Percentiles rank a stretch among this genome's conserved stretches.
Evolutionary conservation across 352 stramenopile genomes (phyloP).

Genomic region (Elongisporangium anandrum): DNA sequence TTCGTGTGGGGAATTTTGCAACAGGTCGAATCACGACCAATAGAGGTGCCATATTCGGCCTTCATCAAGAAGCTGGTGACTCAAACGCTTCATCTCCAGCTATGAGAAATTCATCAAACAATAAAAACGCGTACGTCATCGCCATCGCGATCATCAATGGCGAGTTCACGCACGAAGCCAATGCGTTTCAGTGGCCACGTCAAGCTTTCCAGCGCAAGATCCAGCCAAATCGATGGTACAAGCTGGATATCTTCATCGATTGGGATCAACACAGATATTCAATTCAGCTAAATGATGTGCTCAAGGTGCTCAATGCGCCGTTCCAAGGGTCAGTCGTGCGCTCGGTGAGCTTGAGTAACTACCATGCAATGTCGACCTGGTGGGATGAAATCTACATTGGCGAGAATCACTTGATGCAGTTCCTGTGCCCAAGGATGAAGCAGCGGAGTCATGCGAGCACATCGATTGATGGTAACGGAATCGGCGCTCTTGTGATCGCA

Average conservation of each 20-base stretch:
- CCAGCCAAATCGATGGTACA: slow-evolving; percentile 89
- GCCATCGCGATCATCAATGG: slow-evolving; percentile 61
- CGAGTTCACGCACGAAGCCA: slow-evolving; percentile 66
- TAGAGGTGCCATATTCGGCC: slow-evolving; percentile 60
- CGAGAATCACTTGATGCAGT: slow-evolving; percentile 87
- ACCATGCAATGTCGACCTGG: slow-evolving; percentile 82
- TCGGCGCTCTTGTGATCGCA: slow-evolving; percentile 31
- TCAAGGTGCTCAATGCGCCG: slow-evolving; percentile 44
- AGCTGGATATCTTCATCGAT: slow-evolving; percentile 91
- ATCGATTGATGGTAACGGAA: slow-evolving; percentile 7
- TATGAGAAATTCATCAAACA: neutral
- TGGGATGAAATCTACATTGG: slow-evolving; percentile 97
- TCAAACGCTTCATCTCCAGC: neutral
- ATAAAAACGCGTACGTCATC: slow-evolving; percentile 58
- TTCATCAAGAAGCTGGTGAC: slow-evolving; percentile 15
- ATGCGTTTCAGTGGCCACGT: slow-evolving; percentile 55
- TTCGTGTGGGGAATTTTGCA: slow-evolving; percentile 47
- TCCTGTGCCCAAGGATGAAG: slow-evolving; percentile 73
- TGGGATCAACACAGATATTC: slow-evolving; percentile 81
- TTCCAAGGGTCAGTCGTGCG: slow-evolving; percentile 53
- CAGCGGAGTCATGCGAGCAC: neutral
- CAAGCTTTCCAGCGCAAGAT: slow-evolving; percentile 44
- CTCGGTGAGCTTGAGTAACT: slow-evolving; percentile 78
- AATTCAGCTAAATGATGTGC: slow-evolving; percentile 90
- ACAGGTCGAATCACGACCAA: slow-evolving; percentile 38